These are phyloP conservation scores for Acanthamoeba quina DNA, from an alignment of 208 protist species.

Conservation along the genomic window DNA sequence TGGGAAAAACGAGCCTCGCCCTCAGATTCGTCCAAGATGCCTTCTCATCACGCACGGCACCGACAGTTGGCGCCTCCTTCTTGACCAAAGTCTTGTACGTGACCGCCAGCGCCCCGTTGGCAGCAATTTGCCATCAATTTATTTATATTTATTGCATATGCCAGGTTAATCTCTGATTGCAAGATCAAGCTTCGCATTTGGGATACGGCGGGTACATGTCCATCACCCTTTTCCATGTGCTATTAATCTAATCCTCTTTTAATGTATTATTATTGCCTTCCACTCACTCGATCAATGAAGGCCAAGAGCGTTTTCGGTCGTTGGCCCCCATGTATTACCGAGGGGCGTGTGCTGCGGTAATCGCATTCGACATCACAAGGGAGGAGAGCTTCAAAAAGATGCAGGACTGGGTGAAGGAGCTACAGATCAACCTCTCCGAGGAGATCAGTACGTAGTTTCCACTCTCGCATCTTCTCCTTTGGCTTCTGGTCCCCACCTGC, in stretches of 20 bases:
- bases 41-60: conserved; percentile 72
- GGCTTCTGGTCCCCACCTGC: not conserved
- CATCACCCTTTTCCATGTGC: not conserved
- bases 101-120: not conserved
- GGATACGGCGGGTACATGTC: conserved; percentile 4
- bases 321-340: conserved; percentile 96
- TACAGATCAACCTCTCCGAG: conserved; percentile 46
- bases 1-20: conserved; percentile 82
- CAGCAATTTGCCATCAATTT: not conserved
- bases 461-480: not conserved
- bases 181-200: conserved; percentile 66
- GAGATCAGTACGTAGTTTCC: conserved; percentile 5
- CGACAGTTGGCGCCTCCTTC: conserved; percentile 76
- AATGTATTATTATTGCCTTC: not conserved
- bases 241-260: not conserved
- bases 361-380: conserved; percentile 94
- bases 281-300: not conserved
- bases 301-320: conserved; percentile 87
- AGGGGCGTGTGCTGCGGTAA: conserved; percentile 91
- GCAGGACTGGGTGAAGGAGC: conserved; percentile 58
- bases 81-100: conserved; percentile 69
- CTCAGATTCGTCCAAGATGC: conserved; percentile 73
- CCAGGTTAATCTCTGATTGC: conserved; percentile 54
- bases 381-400: conserved; percentile 72
- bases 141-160: not conserved